A percentile compares a stretch with the other conserved stretches of the same genome.
phyloP scores from a whole-genome alignment of 148 eudicot genomes.

The Chenopodium berlandieri region DNA sequence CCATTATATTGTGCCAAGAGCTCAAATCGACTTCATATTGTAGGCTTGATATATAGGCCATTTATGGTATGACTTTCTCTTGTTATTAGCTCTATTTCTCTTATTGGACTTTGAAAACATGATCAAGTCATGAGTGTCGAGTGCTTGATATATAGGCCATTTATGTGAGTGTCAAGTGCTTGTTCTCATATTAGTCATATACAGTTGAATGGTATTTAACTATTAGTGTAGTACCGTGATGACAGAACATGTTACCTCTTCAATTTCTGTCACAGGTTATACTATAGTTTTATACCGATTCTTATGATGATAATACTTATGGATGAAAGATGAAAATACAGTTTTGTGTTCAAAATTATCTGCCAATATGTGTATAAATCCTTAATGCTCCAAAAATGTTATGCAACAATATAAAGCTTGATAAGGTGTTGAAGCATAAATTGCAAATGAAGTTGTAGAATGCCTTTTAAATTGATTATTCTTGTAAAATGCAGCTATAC shows the following conservation, averaged over 20 bases:
- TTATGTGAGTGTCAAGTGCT: neutral
- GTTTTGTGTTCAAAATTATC: neutral
- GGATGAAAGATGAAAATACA: no score
- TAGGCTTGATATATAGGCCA: conserved; percentile 63
- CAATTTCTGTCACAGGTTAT: neutral
- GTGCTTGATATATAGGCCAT: neutral
- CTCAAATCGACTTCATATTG: conserved; percentile 52
- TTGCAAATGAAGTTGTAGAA: neutral
- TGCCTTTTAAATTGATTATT: neutral
- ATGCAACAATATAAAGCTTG: neutral
- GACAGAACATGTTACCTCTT: neutral
- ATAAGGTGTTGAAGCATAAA: neutral
- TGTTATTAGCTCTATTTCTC: neutral
- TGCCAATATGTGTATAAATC: neutral
- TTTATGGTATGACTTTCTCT: conserved; percentile 57
- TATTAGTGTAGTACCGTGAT: neutral
- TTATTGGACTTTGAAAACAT: neutral
- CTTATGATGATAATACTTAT: no score
- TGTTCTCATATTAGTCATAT: neutral
- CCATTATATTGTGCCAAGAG: conserved; percentile 59
- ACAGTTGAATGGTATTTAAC: no score
- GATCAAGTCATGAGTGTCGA: neutral
- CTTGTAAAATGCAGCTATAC: conserved; percentile 54
- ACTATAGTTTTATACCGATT: neutral
- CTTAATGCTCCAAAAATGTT: neutral